Evolutionary conservation across 2,329 filamentous ascomycete species (phyloP).

Genomic region (Hymenoscyphus fraxineus): DNA sequence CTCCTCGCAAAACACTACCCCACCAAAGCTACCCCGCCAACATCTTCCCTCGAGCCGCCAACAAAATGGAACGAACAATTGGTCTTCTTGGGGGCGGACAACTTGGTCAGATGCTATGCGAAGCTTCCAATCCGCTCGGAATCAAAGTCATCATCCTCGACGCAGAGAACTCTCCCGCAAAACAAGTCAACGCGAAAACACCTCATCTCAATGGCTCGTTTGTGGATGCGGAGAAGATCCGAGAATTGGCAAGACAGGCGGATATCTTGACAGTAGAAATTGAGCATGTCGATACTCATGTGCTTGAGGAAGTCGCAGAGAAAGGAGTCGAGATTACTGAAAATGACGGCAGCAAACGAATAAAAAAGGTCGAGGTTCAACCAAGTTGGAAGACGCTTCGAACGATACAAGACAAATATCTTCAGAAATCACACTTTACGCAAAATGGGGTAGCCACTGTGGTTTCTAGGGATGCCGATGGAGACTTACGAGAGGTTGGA

Average conservation of each 20-base stretch:
- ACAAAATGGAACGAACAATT: constrained; percentile 30
- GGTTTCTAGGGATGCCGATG: constrained; percentile 54
- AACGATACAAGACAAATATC: constrained; percentile 89
- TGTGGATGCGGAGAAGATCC: constrained; percentile 75
- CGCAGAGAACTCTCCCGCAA: constrained; percentile 71
- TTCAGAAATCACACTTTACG: constrained; percentile 78
- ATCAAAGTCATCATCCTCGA: constrained; percentile 77
- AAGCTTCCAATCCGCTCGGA: constrained; percentile 74
- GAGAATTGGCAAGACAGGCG: constrained; percentile 69
- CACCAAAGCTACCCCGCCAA: constrained; percentile 22
- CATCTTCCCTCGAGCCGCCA: no score
- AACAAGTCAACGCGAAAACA: constrained; percentile 74
- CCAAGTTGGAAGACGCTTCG: constrained; percentile 84
- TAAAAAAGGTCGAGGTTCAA: constrained; percentile 60
- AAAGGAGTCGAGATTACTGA: constrained; percentile 53
- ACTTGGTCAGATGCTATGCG: constrained; percentile 89
- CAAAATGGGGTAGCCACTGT: constrained; percentile 68
- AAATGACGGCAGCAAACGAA: constrained; percentile 37
- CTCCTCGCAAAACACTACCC: background rate
- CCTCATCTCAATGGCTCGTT: constrained; percentile 82
- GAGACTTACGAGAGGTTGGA: constrained; percentile 57
- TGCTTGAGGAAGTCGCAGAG: constrained; percentile 76
- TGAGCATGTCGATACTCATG: constrained; percentile 88
- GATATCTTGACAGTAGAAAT: constrained; percentile 91
- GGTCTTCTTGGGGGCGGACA: constrained; percentile 63